Conservation (phyloP, 352 stramenopile genomes). For the Pythium dissimile region DNA sequence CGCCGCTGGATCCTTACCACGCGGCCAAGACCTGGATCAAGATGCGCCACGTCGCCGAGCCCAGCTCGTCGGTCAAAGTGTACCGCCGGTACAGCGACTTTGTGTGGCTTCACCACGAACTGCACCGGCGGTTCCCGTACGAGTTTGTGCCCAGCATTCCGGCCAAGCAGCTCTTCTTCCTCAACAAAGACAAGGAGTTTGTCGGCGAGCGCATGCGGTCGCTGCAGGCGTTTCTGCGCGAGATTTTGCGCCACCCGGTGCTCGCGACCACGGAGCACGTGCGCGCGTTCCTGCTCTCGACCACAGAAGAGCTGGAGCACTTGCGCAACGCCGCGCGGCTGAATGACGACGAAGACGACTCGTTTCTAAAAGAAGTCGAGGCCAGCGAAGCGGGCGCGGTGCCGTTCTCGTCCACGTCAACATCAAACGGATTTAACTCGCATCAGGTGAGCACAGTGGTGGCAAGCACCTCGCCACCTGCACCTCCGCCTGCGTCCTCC, state of each 20-base stretch:
- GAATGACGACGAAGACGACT: constrained; percentile 38
- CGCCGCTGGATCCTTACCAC: constrained; percentile 54
- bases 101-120: constrained; percentile 72
- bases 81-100: constrained; percentile 87
- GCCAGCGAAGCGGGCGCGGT: constrained; percentile 26
- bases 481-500: neutral
- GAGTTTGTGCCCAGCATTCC: constrained; percentile 72
- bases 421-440: neutral
- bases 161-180: constrained; percentile 79
- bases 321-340: constrained; percentile 47
- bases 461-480: neutral
- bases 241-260: constrained; percentile 63
- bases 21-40: constrained; percentile 78
- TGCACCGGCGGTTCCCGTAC: constrained; percentile 67
- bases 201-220: constrained; percentile 79
- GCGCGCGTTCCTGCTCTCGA: constrained; percentile 69
- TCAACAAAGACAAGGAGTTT: constrained; percentile 86
- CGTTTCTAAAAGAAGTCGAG: constrained; percentile 35
- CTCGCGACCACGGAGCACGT: constrained; percentile 70
- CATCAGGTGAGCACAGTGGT: neutral
- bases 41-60: constrained; percentile 65
- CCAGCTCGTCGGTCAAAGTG: constrained; percentile 74
- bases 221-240: constrained; percentile 74
- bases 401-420: neutral
- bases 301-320: constrained; percentile 79